These are phyloP conservation scores for Periconia macrospinosa DNA, from an alignment of 2,329 filamentous ascomycete species.

Conservation along the genomic window DNA sequence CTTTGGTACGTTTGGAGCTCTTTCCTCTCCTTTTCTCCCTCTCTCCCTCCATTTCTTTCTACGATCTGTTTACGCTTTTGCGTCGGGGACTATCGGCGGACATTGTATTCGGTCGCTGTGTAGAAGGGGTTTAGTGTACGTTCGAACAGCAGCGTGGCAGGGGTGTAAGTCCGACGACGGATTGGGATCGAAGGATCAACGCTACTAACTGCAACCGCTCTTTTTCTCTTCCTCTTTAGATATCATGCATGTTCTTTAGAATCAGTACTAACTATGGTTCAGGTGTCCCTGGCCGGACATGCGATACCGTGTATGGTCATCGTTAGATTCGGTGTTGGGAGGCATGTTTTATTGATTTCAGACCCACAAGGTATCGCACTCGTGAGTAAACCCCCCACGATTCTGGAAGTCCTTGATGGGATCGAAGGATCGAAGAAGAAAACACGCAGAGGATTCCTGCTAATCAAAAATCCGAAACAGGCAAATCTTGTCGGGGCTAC, in stretches of 20 bases:
- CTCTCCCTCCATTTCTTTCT: not conserved
- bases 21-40: not conserved
- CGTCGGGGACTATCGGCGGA: not conserved
- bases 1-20: slow-evolving; percentile 5
- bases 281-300: slow-evolving; percentile 1
- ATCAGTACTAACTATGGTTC: not conserved
- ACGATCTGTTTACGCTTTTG: not conserved
- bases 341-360: slow-evolving; percentile 6
- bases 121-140: not conserved
- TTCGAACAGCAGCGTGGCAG: not conserved
- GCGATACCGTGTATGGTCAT: slow-evolving; percentile 3
- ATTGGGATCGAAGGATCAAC: not conserved
- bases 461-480: not conserved
- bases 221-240: too few relatives aligned
- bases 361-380: slow-evolving; percentile 5
- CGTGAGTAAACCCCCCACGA: slow-evolving; percentile 2
- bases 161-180: not conserved
- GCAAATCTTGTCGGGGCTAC: slow-evolving; percentile 5
- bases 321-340: slow-evolving; percentile 6
- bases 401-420: too few relatives aligned
- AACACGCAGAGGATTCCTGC: not conserved
- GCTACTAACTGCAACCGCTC: too few relatives aligned
- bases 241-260: too few relatives aligned
- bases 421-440: too few relatives aligned
- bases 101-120: not conserved